phyloP scores from a whole-genome alignment of 768 basidiomycete genomes.

The Mycena amicta region DNA sequence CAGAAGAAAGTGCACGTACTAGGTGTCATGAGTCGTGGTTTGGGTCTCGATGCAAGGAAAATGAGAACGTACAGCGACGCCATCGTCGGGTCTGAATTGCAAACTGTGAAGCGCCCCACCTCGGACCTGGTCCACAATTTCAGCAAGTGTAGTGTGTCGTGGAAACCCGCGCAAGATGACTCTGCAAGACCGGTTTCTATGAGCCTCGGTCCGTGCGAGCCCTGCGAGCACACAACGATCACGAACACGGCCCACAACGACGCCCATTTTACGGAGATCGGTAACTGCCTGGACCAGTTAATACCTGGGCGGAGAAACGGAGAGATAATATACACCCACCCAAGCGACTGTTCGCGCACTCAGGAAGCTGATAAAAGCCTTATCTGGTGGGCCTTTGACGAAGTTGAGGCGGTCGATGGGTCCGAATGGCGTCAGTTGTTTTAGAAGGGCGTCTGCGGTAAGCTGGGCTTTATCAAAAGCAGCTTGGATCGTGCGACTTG shows the following conservation, averaged over 20 bases:
- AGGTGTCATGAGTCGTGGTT: not conserved
- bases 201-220: not conserved
- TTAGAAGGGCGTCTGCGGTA: not conserved
- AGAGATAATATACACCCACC: not conserved
- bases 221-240: conserved; percentile 11
- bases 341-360: not conserved
- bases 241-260: not conserved
- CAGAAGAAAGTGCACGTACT: conserved; percentile 11
- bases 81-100: not conserved
- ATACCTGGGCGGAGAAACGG: not conserved
- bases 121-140: conserved; percentile 11
- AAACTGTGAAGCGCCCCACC: conserved; percentile 12
- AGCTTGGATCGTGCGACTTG: conserved; percentile 4
- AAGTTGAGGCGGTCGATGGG: conserved; percentile 9
- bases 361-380: conserved; percentile 10
- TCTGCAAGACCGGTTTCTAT: not conserved
- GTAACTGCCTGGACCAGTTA: not conserved
- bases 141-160: not conserved
- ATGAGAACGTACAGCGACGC: conserved; percentile 8
- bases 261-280: not conserved
- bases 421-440: not conserved
- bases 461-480: not conserved
- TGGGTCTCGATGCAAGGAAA: not conserved
- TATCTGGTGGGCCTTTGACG: not conserved
- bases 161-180: conserved; percentile 6